Base-by-base conservation (phyloP, 2,329 filamentous ascomycete genomes). In the Raffaelea albimanens region DNA sequence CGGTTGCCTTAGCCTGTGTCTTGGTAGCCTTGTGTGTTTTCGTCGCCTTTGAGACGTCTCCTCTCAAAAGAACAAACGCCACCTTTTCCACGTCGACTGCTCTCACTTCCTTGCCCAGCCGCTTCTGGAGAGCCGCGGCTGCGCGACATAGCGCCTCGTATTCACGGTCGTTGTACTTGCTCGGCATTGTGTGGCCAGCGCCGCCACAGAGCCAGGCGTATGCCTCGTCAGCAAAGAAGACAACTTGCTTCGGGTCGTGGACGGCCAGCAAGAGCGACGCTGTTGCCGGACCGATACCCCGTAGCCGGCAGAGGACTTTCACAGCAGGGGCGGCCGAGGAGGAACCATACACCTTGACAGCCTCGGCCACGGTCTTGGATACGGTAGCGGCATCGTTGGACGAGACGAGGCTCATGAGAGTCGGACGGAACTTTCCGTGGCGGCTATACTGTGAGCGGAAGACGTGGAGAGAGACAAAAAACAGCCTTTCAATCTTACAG, bases 141-240 rank as follows among this genome's bases (percentile, higher is more conserved):
- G 63, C 60, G 4, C 60, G 57, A 33, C 71, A 67, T 21, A 91
- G 60, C n/a, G 66, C 62, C 38, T 67, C 61, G 55, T 89, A 91
- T 63, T 90, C 85, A 55, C 80, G 80, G 19, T 66, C 62, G 39
- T 72, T 83, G 63, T 93, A 93, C 63, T 82, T 85, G 60, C 87
- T 81, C 21, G 67, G 63, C 0, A 31, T n/a, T 4, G 58, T 63
- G 46, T 67, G 72, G 38, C 67, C 64, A 0, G 71, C 71, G n/a
- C 63, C 61, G 58, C 75, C 77, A 57, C 77, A 77, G 5, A 84
- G 64, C 85, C 85, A 91, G 54, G 81, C 75, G 59, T 82, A 91
- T 3, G 82, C 72, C 63, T 93, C 87, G 58, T 94, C 87, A 2
- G 82, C 85, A 64, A 91, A 91, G 69, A 91, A 91, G 2, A 85